Evolutionary conservation across 768 basidiomycete genomes (phyloP).

Genomic region (Trametes cubensis): DNA sequence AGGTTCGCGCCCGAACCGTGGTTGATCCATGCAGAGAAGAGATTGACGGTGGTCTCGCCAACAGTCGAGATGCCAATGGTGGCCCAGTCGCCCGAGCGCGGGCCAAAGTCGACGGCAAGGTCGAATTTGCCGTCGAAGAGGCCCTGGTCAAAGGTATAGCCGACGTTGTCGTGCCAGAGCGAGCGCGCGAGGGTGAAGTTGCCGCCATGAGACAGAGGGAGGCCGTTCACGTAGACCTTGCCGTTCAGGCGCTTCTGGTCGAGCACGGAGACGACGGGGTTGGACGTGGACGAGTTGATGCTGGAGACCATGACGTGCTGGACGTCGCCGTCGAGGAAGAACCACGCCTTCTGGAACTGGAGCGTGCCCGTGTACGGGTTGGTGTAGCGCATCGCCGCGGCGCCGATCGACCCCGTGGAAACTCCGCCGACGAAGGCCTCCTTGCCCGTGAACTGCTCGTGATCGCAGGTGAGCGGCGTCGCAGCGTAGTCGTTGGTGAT

Average conservation of each 20-base stretch:
- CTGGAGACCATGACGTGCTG: constrained; percentile 64
- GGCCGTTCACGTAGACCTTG: constrained; percentile 46
- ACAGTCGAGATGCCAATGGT: constrained; percentile 63
- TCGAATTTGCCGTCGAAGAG: constrained; percentile 26
- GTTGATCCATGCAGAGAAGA: constrained; percentile 66
- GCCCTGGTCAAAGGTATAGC: constrained; percentile 52
- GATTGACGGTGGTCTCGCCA: constrained; percentile 57
- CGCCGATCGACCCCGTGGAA: constrained; percentile 57
- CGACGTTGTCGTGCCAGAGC: constrained; percentile 69
- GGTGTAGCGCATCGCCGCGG: constrained; percentile 66
- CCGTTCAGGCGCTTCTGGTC: constrained; percentile 60
- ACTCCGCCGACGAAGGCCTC: constrained; percentile 68
- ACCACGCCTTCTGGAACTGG: constrained; percentile 71
- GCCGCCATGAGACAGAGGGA: constrained; percentile 18
- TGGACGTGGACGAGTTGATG: constrained; percentile 43
- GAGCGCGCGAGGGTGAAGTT: constrained; percentile 38
- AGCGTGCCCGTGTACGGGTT: constrained; percentile 61
- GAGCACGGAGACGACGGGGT: constrained; percentile 63
- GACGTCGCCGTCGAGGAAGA: constrained; percentile 66
- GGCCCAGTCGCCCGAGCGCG: constrained; percentile 62
- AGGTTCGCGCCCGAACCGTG: constrained; percentile 38
- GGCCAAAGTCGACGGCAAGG: constrained; percentile 47
- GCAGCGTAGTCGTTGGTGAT: constrained; percentile 65
- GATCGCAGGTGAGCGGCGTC: constrained; percentile 53
- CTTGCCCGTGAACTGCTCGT: constrained; percentile 46